Conservation (phyloP, 257 asterid genomes). For the Cordia subcordata region DNA sequence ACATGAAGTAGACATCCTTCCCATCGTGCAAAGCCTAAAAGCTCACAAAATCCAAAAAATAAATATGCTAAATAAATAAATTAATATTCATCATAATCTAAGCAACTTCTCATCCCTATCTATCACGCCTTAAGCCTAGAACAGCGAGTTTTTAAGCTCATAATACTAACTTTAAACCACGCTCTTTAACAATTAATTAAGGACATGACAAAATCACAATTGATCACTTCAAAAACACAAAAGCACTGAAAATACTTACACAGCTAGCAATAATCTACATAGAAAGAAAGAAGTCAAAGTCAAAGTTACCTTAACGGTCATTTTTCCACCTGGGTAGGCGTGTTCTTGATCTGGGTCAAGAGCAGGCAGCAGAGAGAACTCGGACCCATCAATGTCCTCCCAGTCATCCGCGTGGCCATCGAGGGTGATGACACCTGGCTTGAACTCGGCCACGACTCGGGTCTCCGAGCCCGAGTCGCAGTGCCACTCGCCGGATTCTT, state of each 20-base stretch:
- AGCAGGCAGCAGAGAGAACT: constrained; percentile 78
- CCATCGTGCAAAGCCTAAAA: constrained; percentile 86
- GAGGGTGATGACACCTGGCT: constrained; percentile 61
- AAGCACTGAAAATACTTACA: no score
- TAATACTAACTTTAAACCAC: not conserved
- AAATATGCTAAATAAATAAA: no score
- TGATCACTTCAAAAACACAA: not conserved
- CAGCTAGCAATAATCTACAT: no score
- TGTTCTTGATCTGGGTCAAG: constrained; percentile 80
- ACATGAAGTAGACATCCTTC: constrained; percentile 55
- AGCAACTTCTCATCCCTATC: no score
- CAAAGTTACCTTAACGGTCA: constrained; percentile 62
- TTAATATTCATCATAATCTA: no score
- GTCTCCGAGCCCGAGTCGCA: constrained; percentile 62
- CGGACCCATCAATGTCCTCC: constrained; percentile 62
- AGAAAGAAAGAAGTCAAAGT: not conserved
- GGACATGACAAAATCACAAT: not conserved
- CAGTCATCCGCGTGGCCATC: constrained; percentile 75
- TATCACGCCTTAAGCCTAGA: no score
- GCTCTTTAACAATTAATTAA: not conserved
- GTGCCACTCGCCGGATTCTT: constrained; percentile 70
- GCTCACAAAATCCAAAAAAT: not conserved
- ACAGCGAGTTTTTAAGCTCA: no score
- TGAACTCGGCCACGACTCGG: constrained; percentile 54
- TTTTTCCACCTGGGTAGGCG: constrained; percentile 59